phyloP scores from a whole-genome alignment of 139 green algal genomes.

The Ettlia oleoabundans region DNA sequence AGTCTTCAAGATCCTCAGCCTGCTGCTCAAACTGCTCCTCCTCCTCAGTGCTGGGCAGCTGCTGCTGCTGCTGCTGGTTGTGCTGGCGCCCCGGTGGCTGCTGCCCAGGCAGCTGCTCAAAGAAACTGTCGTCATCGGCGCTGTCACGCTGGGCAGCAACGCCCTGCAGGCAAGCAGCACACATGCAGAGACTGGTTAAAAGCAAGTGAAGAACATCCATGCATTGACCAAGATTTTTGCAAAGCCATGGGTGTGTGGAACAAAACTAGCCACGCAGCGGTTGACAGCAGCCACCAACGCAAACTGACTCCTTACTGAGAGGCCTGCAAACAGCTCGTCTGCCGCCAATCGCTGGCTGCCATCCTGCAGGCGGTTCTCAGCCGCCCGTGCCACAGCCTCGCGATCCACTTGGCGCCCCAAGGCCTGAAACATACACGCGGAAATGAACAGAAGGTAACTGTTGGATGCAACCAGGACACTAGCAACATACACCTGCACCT shows the following conservation, averaged over 20 bases:
- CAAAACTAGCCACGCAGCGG: too few species aligned
- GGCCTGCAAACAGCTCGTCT: neutral
- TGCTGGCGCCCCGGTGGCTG: neutral
- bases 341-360: neutral
- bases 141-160: neutral
- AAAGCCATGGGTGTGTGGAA: too few species aligned
- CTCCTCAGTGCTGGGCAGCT: neutral
- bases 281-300: neutral
- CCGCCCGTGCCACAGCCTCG: neutral
- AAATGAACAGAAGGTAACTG: neutral
- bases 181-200: neutral
- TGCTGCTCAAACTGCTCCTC: neutral
- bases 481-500: neutral
- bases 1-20: neutral
- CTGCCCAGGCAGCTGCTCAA: neutral
- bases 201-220: too few species aligned
- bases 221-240: too few species aligned
- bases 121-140: neutral
- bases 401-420: neutral
- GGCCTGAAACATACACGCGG: neutral
- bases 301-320: neutral
- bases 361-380: neutral
- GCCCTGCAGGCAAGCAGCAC: neutral
- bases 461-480: neutral
- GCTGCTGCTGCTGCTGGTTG: neutral